Evolutionary conservation across 192 early-diverging fungal genomes (phyloP), one percentile per base, ranked within the genome.

Genomic region (Entomortierella chlamydospora): DNA sequence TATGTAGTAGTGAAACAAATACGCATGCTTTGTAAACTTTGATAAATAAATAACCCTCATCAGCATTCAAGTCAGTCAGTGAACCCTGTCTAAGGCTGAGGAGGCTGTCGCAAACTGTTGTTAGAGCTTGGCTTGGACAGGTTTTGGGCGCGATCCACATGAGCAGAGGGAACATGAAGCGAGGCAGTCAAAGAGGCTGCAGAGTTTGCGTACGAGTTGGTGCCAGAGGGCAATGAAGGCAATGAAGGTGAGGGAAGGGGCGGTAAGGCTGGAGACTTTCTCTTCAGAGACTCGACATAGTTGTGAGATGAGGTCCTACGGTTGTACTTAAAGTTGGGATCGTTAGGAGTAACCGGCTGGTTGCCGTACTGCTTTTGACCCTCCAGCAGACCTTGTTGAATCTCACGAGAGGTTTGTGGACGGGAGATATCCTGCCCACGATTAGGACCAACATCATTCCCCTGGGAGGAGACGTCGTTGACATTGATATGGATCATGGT

Each of bases 401-500:
- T 78, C 41, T 78, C 53, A n/a, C 69, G 61, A 0, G 74, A 61
- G 0, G 67, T 76, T 15, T 33, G 65, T 12, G 56, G 11, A 57
- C 41, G n/a, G n/a, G n/a, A n/a, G n/a, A n/a, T n/a, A n/a, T n/a
- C n/a, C n/a, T n/a, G n/a, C n/a, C n/a, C n/a, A n/a, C n/a, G 65
- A 2, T 10, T 2, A 4, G 49, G 26, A 13, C 10, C 11, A 7
- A 20, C 4, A 17, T 50, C 42, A 29, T 12, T 29, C 29, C 1
- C 17, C 30, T 22, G 34, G 33, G 3, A 65, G 5, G 25, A 51
- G 62, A 17, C n/a, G n/a, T 79, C 76, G 25, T 79, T 39, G 30
- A 79, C 68, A 60, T 79, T 79, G 43, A 79, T 79, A 30, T 70
- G 61, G 37, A 79, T 66, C 68, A 70, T 70, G 23, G 62, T 70